Conservation (phyloP, 257 asterid species). For the Apocynum venetum region DNA sequence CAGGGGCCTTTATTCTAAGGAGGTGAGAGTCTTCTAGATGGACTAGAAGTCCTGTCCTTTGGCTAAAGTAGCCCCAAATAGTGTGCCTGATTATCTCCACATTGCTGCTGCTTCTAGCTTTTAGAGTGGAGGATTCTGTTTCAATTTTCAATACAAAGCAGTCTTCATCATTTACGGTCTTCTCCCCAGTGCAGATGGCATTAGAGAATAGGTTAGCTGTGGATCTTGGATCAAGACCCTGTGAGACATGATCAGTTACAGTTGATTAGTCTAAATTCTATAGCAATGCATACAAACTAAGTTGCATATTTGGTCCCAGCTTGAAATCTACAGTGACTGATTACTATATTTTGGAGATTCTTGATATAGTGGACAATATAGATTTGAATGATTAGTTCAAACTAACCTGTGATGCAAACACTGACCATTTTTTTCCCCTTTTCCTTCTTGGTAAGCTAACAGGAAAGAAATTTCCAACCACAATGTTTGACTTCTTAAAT, state of each 20-base stretch:
- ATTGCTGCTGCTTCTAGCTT: slow-evolving; percentile 76
- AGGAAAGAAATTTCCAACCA: background rate
- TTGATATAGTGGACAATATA: background rate
- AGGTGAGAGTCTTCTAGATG: slow-evolving; percentile 65
- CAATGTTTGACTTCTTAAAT: background rate
- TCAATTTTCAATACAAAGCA: slow-evolving; percentile 79
- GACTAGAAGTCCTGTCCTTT: slow-evolving; percentile 67
- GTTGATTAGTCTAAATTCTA: background rate
- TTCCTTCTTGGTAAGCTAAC: background rate
- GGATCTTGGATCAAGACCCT: slow-evolving; percentile 95
- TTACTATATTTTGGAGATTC: background rate
- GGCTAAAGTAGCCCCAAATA: slow-evolving; percentile 83
- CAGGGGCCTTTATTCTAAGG: slow-evolving; percentile 43
- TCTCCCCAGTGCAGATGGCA: slow-evolving; percentile 87
- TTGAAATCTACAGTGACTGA: too few species aligned
- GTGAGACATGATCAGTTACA: background rate
- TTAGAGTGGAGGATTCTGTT: slow-evolving; percentile 52
- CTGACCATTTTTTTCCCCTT: background rate
- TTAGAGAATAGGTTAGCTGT: slow-evolving; percentile 78
- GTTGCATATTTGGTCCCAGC: background rate
- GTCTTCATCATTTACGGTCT: slow-evolving; percentile 48
- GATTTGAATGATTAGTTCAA: background rate
- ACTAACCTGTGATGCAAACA: too few species aligned
- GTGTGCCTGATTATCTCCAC: slow-evolving; percentile 78
- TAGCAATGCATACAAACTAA: background rate